phyloP scores from a whole-genome alignment of 495 filamentous ascomycete species.

The Chaetomium fimeti region DNA sequence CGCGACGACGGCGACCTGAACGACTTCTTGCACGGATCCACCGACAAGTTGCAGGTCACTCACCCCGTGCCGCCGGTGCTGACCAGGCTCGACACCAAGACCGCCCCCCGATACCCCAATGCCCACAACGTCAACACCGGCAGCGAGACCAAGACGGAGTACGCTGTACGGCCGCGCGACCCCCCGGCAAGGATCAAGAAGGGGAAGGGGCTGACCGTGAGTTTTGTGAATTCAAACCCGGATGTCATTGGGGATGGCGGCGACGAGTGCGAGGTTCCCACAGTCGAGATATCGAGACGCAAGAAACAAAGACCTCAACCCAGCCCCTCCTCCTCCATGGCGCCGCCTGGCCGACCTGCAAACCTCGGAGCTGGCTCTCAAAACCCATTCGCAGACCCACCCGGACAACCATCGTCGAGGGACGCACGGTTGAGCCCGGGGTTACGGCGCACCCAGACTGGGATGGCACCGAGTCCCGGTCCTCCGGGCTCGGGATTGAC shows the following conservation, averaged over 20 bases:
- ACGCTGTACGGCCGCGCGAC: constrained; percentile 1
- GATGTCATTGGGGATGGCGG: constrained; percentile 85
- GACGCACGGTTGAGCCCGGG: constrained; percentile 33
- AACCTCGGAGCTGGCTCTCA: constrained; percentile 24
- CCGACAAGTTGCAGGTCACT: constrained; percentile 43
- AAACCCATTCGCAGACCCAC: constrained; percentile 25
- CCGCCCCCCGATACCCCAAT: constrained; percentile 47
- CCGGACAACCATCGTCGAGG: constrained; percentile 24
- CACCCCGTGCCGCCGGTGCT: constrained; percentile 44
- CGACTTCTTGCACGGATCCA: constrained; percentile 46
- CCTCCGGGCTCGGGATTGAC: constrained; percentile 32
- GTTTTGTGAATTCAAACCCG: constrained; percentile 63
- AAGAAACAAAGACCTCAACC: constrained; percentile 45
- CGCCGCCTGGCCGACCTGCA: constrained; percentile 26
- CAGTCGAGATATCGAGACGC: constrained; percentile 62
- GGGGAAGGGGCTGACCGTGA: constrained; percentile 68
- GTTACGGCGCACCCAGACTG: constrained; percentile 50
- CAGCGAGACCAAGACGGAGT: constrained; percentile 27
- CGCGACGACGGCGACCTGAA: constrained; percentile 43
- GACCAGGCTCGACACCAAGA: constrained; percentile 48
- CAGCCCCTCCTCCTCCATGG: constrained; percentile 23
- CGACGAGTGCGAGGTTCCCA: constrained; percentile 71
- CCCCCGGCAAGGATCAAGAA: constrained; percentile 42
- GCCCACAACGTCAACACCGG: constrained; percentile 36
- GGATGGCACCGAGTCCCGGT: constrained; percentile 39